Evolutionary conservation across 148 eudicot species (phyloP).

Genomic region (Agrostemma githago): DNA sequence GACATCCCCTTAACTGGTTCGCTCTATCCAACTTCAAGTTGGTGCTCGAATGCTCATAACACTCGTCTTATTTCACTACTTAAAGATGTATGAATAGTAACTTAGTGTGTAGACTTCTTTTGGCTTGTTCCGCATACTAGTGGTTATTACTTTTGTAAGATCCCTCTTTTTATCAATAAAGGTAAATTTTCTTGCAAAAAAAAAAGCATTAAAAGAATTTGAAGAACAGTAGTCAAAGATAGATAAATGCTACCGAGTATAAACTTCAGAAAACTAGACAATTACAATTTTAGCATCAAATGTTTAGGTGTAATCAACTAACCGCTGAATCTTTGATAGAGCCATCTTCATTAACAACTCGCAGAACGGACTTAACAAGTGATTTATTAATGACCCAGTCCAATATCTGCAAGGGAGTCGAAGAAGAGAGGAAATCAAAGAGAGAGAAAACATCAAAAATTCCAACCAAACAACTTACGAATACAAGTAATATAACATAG

Average conservation of each 20-base stretch:
- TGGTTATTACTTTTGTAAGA: too few species aligned
- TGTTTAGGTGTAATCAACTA: constrained; percentile 19
- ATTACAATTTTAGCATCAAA: background rate
- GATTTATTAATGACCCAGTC: constrained; percentile 51
- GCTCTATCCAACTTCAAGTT: too few species aligned
- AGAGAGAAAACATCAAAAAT: constrained; percentile 11
- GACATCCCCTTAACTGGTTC: too few species aligned
- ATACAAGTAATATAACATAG: constrained; percentile 5
- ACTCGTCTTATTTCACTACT: too few species aligned
- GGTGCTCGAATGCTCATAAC: too few species aligned
- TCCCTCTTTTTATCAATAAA: too few species aligned
- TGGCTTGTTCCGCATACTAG: too few species aligned
- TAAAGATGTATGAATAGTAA: too few species aligned
- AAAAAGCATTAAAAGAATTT: constrained; percentile 4
- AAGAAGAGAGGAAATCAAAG: constrained; percentile 13
- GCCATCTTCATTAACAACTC: constrained; percentile 86
- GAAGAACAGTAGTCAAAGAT: constrained; percentile 1
- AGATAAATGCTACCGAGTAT: too few species aligned
- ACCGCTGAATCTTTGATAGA: constrained; percentile 87
- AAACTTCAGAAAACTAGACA: background rate
- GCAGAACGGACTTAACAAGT: constrained; percentile 55
- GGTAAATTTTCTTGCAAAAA: too few species aligned
- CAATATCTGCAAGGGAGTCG: constrained; percentile 52
- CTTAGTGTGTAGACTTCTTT: too few species aligned
- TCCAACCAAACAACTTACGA: constrained; percentile 14